Evolutionary conservation across 2,329 filamentous ascomycete species (phyloP), one percentile per base, ranked within the genome.

Genomic region (Alternaria panax): DNA sequence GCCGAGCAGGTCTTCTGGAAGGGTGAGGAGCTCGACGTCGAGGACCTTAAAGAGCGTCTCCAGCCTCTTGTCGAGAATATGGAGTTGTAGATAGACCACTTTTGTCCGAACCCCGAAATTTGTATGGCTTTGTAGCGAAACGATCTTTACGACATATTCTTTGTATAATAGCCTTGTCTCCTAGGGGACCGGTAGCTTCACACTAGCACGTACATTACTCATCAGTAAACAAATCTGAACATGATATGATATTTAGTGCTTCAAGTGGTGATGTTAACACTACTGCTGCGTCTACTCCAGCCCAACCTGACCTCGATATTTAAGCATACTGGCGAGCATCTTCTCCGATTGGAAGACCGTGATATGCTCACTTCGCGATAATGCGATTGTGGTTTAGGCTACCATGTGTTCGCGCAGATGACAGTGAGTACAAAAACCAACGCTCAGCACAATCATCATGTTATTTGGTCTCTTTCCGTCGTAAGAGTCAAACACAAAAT

Each of bases 1-100:
- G 67, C 67, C 7, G 67, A 75, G 57, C 64, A 69, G 63, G 47
- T 72, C 0, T 73, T 70, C 51, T 82, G 80, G 79, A 60, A 73
- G 24, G 80, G 80, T n/a, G 81, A 79, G 32, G 83, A 86, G 69
- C 80, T 90, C 60, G 81, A 76, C 4, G 83, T 89, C 5, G 85
- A 88, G 64, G 88, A 89, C 28, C 80, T 90, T 52, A 86, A 85
- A 76, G 83, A 84, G 69, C 81, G 86, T 42, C 68, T 79, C 30
- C 66, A 71, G 51, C 75, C 75, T 22, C 71, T 71, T 47, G 66
- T 76, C 14, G 71, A 70, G 59, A 74, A 69, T 43, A 53, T 72
- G 20, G 75, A 78, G 54, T 64, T 78, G 66, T 77, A 74, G 9
- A 46, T 22, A 6, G 2, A 25, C 16, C 18, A 5, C 30, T 20